Evolutionary conservation across 495 filamentous ascomycete species (phyloP).

Genomic region (Daldinia loculata): DNA sequence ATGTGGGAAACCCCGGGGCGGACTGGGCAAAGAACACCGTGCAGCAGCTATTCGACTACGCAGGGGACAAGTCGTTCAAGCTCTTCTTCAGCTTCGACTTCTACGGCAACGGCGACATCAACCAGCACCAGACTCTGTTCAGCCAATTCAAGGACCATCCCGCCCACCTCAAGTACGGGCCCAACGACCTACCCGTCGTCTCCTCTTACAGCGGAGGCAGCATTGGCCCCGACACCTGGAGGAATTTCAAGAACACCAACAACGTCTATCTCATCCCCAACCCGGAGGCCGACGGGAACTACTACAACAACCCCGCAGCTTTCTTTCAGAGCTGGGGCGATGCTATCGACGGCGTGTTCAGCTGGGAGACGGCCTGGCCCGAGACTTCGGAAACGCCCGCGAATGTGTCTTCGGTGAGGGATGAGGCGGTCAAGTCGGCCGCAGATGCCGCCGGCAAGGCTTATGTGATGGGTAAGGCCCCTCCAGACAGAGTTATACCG

Average conservation of each 20-base stretch:
- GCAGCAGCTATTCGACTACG: constrained; percentile 48
- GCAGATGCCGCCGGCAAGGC: constrained; percentile 44
- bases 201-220: constrained; percentile 46
- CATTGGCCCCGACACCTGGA: constrained; percentile 40
- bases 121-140: constrained; percentile 42
- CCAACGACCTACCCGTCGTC: constrained; percentile 39
- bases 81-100: constrained; percentile 56
- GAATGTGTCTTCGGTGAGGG: constrained; percentile 35
- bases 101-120: constrained; percentile 41
- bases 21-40: constrained; percentile 44
- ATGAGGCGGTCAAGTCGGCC: constrained; percentile 35
- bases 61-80: constrained; percentile 45
- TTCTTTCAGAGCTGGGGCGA: constrained; percentile 37
- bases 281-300: constrained; percentile 36
- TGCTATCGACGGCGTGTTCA: constrained; percentile 49
- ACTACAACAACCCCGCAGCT: constrained; percentile 37
- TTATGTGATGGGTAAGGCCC: constrained; percentile 49
- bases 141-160: constrained; percentile 36
- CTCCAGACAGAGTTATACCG: not conserved
- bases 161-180: constrained; percentile 44
- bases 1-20: constrained; percentile 40
- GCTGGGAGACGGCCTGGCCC: constrained; percentile 51
- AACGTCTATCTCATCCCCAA: constrained; percentile 49
- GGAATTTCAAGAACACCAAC: constrained; percentile 40
- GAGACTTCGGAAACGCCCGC: constrained; percentile 35